These are phyloP conservation scores for Terfezia claveryi DNA, from an alignment of 495 filamentous ascomycete species.

Conservation along the genomic window DNA sequence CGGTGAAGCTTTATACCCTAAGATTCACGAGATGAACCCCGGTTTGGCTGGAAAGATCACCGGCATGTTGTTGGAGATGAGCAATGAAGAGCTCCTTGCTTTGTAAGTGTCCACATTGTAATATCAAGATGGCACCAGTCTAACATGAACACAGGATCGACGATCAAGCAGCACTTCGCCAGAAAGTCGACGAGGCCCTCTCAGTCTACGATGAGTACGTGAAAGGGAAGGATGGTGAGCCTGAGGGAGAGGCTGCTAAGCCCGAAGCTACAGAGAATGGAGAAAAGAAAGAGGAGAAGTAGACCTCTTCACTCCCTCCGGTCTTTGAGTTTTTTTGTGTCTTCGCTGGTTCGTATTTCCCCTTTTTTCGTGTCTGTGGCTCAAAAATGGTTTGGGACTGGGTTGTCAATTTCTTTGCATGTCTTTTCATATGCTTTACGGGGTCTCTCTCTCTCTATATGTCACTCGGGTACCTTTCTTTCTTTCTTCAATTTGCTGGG, in stretches of 20 bases:
- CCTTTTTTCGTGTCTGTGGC: not conserved
- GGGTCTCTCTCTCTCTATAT: not conserved
- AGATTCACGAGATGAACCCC: constrained; percentile 82
- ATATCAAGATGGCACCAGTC: constrained; percentile 3
- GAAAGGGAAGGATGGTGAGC: constrained; percentile 43
- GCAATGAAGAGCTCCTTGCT: constrained; percentile 73
- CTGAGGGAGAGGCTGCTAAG: constrained; percentile 20
- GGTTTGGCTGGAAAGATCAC: constrained; percentile 97
- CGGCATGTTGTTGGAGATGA: constrained; percentile 99
- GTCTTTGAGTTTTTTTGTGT: not conserved
- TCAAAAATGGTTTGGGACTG: not conserved
- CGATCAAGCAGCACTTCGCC: constrained; percentile 68
- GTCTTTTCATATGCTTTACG: not conserved
- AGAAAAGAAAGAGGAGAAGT: constrained; percentile 32
- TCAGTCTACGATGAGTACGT: constrained; percentile 96
- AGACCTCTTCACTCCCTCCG: not conserved
- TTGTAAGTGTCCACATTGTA: constrained; percentile 48
- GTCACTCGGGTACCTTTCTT: not conserved
- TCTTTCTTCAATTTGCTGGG: not conserved
- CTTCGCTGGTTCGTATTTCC: not conserved
- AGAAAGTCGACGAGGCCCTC: constrained; percentile 93
- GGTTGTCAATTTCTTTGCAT: not conserved
- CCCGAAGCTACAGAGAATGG: constrained; percentile 10
- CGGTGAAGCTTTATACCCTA: constrained; percentile 91
- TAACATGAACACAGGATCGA: constrained; percentile 40